Percentiles rank a stretch among this genome's conserved stretches.
Evolutionary conservation across 148 eudicot genomes (phyloP).

Genomic region (Dianthus caryophyllus): DNA sequence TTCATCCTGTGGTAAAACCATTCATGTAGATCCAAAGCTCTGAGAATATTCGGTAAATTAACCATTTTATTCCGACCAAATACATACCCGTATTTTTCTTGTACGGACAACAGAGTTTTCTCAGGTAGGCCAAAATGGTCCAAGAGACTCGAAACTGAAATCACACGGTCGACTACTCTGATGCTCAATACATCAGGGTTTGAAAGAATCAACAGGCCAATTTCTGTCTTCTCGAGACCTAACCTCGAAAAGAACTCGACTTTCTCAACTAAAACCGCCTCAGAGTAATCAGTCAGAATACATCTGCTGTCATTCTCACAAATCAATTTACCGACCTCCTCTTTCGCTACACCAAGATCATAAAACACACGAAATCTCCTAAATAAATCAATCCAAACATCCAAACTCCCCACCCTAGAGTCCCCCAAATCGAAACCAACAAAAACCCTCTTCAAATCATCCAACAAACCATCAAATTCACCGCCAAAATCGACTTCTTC

Average conservation of each 20-base stretch:
- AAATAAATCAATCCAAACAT: constrained; percentile 47
- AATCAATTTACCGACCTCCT: constrained; percentile 44
- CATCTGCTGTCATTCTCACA: constrained; percentile 32
- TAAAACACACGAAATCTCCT: constrained; percentile 51
- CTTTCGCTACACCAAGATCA: constrained; percentile 51
- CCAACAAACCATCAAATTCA: constrained; percentile 32
- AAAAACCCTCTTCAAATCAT: constrained; percentile 52
- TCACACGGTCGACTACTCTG: constrained; percentile 31
- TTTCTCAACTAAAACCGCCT: constrained; percentile 42
- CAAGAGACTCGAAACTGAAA: constrained; percentile 50
- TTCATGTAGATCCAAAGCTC: constrained; percentile 52
- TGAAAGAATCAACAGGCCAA: constrained; percentile 52
- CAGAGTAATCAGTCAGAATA: constrained; percentile 39
- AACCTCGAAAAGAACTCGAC: constrained; percentile 53
- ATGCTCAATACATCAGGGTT: constrained; percentile 43
- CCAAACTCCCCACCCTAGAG: constrained; percentile 35
- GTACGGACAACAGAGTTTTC: constrained; percentile 24
- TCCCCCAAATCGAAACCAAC: constrained; percentile 38
- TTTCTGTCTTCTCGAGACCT: constrained; percentile 36
- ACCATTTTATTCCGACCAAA: constrained; percentile 53
- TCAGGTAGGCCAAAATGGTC: constrained; percentile 42
- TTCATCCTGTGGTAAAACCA: constrained; percentile 58
- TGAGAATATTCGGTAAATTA: constrained; percentile 55
- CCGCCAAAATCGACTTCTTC: constrained; percentile 21
- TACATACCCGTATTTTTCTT: constrained; percentile 45